Evolutionary conservation across 1,284 basidiomycete species (phyloP).

Genomic region (Schizopora paradoxa): DNA sequence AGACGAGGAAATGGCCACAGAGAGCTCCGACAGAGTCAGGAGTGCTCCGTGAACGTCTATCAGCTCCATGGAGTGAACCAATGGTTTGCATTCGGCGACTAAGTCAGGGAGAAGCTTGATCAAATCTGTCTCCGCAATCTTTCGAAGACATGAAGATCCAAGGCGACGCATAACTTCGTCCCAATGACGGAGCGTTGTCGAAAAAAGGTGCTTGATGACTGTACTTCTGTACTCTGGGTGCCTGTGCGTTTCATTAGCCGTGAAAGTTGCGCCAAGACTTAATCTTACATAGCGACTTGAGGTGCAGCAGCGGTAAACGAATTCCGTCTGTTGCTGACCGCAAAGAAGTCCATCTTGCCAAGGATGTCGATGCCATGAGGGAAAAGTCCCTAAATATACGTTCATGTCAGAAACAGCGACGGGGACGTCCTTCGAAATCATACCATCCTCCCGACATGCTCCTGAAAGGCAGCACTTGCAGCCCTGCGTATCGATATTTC

Average conservation of each 20-base stretch:
- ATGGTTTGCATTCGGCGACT: conserved; percentile 55
- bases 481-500: conserved; percentile 95
- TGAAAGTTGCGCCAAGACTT: conserved; percentile 10
- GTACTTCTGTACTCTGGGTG: conserved; percentile 65
- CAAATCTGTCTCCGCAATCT: conserved; percentile 63
- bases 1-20: conserved; percentile 41
- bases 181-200: conserved; percentile 85
- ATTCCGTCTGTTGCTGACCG: conserved; percentile 80
- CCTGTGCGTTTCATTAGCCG: conserved; percentile 31
- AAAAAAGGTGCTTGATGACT: conserved; percentile 72
- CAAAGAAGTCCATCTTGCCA: conserved; percentile 90
- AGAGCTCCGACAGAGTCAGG: conserved; percentile 67
- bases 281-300: conserved; percentile 74
- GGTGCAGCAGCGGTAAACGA: conserved; percentile 83
- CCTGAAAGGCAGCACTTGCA: conserved; percentile 96
- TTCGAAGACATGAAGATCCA: conserved; percentile 73
- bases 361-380: conserved; percentile 93
- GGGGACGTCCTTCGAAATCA: no score
- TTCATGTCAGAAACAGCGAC: conserved; percentile 17
- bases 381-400: conserved; percentile 63
- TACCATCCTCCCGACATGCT: conserved; percentile 91
- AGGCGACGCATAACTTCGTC: conserved; percentile 76
- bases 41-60: conserved; percentile 82
- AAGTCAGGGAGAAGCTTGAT: conserved; percentile 45
- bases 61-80: conserved; percentile 63